Base-by-base conservation (phyloP, 176 grass and related monocot genomes). In the Eragrostis curvula region DNA sequence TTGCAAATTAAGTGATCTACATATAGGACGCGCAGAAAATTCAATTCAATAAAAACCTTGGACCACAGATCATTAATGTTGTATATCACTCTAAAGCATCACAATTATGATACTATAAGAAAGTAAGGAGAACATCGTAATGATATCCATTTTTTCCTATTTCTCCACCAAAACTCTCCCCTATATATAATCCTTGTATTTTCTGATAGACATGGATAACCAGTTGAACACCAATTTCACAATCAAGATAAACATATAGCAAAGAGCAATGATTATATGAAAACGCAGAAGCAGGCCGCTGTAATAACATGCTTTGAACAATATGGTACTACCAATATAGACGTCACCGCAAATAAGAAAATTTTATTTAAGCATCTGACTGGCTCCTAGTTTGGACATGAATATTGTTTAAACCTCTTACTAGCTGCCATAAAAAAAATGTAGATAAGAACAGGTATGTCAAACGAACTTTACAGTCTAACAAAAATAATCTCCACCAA, bases 11-110 rank as follows among this genome's bases (percentile, higher is more conserved):
- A 52, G 40, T 36, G 50, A 20, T 21, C 56, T 18, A 58, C 40
- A 49, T 48, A 12, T 15, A 67, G n/a, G 21, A 63, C 47, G 72
- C 40, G 25, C 40, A 72, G 51, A 40, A 71, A 75, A 73, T 36
- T 36, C 13, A 9, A 51, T 23, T 74, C 20, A 30, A 46, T 71
- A 49, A 9, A 74, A 68, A 74, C 60, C 11, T 23, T 20, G 3
- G 1, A 73, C 49, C 15, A 75, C 11, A 74, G n/a, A 59, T 28
- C 10, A 68, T 64, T 32, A 63, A 39, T 75, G 51, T 32, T 18
- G 58, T 73, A 56, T 67, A 80, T 27, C 57, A 79, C 28, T 44
- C 29, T 39, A 42, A 70, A 52, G 30, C 62, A 15, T 44, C 58
- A 17, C 16, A 70, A 14, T 23, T 21, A 39, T 14, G 25, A 39